phyloP scores from a whole-genome alignment of 768 basidiomycete species.

The Calocera viscosa region DNA sequence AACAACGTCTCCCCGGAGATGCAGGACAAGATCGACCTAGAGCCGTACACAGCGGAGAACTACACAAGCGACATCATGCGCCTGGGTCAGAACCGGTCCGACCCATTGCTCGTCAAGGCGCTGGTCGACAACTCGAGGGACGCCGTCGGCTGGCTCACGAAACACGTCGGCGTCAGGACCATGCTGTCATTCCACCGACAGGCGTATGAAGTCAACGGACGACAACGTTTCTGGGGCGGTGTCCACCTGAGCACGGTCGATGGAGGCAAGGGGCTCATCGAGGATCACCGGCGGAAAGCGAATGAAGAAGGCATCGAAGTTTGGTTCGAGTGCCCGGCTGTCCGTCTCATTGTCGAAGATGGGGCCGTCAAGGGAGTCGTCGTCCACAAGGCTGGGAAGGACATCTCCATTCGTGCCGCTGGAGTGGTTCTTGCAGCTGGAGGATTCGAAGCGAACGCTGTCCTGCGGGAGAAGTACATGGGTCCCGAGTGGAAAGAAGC shows the following conservation, averaged over 20 bases:
- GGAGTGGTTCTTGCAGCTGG: constrained; percentile 53
- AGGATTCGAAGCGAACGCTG: constrained; percentile 48
- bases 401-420: constrained; percentile 29
- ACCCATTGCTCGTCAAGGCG: constrained; percentile 37
- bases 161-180: constrained; percentile 41
- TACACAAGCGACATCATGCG: constrained; percentile 52
- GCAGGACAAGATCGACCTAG: constrained; percentile 39
- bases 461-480: constrained; percentile 41
- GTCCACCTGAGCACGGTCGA: constrained; percentile 48
- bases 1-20: constrained; percentile 35
- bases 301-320: constrained; percentile 34
- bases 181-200: constrained; percentile 50
- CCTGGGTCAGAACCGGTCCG: constrained; percentile 39
- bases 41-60: constrained; percentile 42
- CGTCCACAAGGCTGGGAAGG: constrained; percentile 31
- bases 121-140: constrained; percentile 47
- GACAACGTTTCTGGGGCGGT: constrained; percentile 60
- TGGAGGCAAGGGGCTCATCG: constrained; percentile 56
- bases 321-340: constrained; percentile 45
- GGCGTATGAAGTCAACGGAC: constrained; percentile 50
- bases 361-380: constrained; percentile 37
- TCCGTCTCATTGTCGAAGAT: constrained; percentile 29
- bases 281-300: constrained; percentile 34
- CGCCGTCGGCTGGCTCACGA: constrained; percentile 45
- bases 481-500: constrained; percentile 49